Evolutionary conservation across 495 filamentous ascomycete genomes (phyloP).

Genomic region (Tuber umbilicatum): DNA sequence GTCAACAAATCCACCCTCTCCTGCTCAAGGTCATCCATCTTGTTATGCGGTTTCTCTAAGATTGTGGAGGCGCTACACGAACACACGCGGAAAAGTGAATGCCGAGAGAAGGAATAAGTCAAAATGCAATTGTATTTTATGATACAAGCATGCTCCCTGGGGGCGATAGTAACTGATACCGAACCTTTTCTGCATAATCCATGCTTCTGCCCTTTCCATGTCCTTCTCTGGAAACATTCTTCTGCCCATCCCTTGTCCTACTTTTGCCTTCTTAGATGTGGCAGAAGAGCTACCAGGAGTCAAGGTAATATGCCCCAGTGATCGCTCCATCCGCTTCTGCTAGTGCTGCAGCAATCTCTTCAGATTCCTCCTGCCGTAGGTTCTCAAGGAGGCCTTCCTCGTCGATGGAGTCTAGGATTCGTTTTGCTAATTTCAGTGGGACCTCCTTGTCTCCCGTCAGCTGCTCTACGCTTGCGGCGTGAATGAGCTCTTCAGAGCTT

Average conservation of each 20-base stretch:
- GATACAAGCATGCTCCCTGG: constrained; percentile 2
- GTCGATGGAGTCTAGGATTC: constrained; percentile 74
- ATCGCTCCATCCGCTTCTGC: constrained; percentile 57
- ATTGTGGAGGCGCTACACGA: constrained; percentile 54
- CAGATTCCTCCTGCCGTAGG: constrained; percentile 66
- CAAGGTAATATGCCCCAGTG: constrained; percentile 49
- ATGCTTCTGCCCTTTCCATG: constrained; percentile 56
- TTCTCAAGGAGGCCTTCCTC: constrained; percentile 80
- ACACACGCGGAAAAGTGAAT: constrained; percentile 15
- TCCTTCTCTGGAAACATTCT: constrained; percentile 48
- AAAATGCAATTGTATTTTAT: constrained; percentile 19
- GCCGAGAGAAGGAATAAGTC: constrained; percentile 29
- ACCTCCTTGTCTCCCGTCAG: constrained; percentile 50
- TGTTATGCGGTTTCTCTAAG: constrained; percentile 59
- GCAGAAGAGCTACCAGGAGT: constrained; percentile 44
- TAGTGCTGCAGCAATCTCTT: constrained; percentile 62
- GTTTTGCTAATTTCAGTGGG: constrained; percentile 60
- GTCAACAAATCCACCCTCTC: constrained; percentile 55
- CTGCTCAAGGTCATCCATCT: constrained; percentile 53
- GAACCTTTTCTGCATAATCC: constrained; percentile 70
- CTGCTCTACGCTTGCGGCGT: constrained; percentile 12
- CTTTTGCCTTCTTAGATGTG: constrained; percentile 45
- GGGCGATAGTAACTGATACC: constrained; percentile 19
- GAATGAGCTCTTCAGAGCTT: neutral
- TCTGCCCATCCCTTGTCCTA: constrained; percentile 28